Evolutionary conservation across 2,329 filamentous ascomycete genomes (phyloP).

Genomic region (Nectriaceae sp.): DNA sequence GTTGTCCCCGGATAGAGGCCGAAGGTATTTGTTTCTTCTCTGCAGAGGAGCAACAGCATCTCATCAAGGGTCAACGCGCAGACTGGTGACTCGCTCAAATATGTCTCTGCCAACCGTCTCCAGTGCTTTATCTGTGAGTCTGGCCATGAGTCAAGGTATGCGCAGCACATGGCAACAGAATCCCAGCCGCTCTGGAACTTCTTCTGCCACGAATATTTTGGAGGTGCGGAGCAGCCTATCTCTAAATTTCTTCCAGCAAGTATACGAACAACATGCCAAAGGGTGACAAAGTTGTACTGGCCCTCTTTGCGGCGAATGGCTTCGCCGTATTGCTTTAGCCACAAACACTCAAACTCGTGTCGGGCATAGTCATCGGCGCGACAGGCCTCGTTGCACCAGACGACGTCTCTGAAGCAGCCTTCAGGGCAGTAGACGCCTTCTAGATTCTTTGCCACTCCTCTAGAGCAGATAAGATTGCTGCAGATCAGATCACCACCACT

Average conservation of each 20-base stretch:
- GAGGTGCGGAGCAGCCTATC: conserved; percentile 1
- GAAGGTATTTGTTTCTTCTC: conserved; percentile 33
- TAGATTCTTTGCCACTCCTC: conserved; percentile 14
- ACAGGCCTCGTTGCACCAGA: conserved; percentile 28
- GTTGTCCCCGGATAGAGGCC: conserved; percentile 27
- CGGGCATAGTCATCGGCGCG: conserved; percentile 19
- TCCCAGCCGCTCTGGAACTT: conserved; percentile 28
- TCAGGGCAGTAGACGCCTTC: conserved; percentile 16
- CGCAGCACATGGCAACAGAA: conserved; percentile 26
- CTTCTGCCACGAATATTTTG: conserved; percentile 10
- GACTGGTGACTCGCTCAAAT: conserved; percentile 13
- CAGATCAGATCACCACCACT: conserved; percentile 24
- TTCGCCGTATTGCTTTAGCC: conserved; percentile 22
- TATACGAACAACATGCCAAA: conserved; percentile 32
- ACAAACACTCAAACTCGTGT: conserved; percentile 29
- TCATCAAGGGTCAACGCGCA: conserved; percentile 12
- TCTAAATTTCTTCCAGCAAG: conserved; percentile 27
- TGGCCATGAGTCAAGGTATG: conserved; percentile 32
- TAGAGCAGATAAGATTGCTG: conserved; percentile 29
- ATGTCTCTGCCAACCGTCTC: conserved; percentile 23
- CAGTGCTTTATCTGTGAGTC: conserved; percentile 27
- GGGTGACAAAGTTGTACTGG: conserved; percentile 29
- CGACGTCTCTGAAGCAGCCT: conserved; percentile 25
- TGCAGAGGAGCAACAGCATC: conserved; percentile 27
- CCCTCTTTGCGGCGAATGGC: conserved; percentile 18